Conservation (phyloP, 768 basidiomycete genomes). For the Boletus pseudo-olivaceus region DNA sequence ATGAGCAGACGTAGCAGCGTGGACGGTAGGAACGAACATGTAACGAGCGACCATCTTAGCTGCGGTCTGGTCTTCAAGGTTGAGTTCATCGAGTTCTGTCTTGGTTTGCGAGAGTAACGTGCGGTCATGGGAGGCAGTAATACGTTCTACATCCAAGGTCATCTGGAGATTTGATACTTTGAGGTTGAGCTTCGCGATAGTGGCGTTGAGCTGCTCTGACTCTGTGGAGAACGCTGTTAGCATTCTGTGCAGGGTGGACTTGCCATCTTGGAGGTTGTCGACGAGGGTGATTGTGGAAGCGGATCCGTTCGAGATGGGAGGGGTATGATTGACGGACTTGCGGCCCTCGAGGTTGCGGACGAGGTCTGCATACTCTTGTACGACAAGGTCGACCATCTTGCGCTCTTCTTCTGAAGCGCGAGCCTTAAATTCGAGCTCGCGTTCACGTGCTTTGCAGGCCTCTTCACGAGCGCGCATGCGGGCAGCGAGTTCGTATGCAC, state of each 20-base stretch:
- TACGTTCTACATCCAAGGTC: constrained; percentile 45
- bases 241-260: constrained; percentile 45
- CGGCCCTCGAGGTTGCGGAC: constrained; percentile 62
- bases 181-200: constrained; percentile 39
- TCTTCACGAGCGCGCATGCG: constrained; percentile 54
- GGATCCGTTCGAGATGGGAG: constrained; percentile 8
- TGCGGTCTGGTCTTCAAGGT: constrained; percentile 68
- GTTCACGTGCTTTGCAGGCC: constrained; percentile 45
- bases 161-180: constrained; percentile 43
- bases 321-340: constrained; percentile 19
- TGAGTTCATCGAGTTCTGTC: constrained; percentile 51
- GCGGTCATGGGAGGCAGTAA: constrained; percentile 40
- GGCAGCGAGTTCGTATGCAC: constrained; percentile 54
- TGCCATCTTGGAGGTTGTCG: constrained; percentile 47
- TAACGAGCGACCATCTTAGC: constrained; percentile 83
- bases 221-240: constrained; percentile 48
- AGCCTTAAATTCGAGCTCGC: constrained; percentile 44
- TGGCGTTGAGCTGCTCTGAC: constrained; percentile 42
- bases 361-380: constrained; percentile 72
- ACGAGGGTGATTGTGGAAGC: constrained; percentile 23
- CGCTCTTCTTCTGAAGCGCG: constrained; percentile 53
- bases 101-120: constrained; percentile 43
- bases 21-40: constrained; percentile 52
- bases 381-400: constrained; percentile 58
- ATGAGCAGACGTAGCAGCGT: neutral